Conservation (phyloP, 345 rosid genomes). For the Camelina laxa region DNA sequence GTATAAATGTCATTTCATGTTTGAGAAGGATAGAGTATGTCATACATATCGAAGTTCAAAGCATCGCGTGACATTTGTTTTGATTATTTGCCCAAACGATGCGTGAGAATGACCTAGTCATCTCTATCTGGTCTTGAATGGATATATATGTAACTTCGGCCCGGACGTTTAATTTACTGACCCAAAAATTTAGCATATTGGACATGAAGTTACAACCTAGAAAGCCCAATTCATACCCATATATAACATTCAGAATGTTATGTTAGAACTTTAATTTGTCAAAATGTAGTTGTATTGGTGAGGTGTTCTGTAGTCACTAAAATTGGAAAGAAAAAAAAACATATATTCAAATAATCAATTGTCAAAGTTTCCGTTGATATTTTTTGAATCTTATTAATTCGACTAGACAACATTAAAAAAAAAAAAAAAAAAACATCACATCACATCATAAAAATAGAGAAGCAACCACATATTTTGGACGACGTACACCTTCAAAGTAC, state of each 20-base stretch:
- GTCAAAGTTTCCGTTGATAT: neutral
- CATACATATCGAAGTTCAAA: neutral
- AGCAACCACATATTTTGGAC: conserved; percentile 10
- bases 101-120: neutral
- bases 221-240: neutral
- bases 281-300: neutral
- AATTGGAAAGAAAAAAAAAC: neutral
- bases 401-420: conserved; percentile 25
- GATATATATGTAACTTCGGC: conserved; percentile 12
- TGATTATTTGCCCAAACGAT: neutral
- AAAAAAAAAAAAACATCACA: too few relatives aligned
- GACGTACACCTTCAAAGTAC: conserved; percentile 39
- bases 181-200: conserved; percentile 10
- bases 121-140: neutral
- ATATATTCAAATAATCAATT: neutral
- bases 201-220: neutral
- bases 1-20: neutral
- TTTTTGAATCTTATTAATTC: neutral
- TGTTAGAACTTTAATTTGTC: neutral
- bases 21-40: neutral
- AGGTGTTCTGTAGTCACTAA: neutral
- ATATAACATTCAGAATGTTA: too few relatives aligned
- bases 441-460: conserved; percentile 27
- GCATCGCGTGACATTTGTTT: neutral
- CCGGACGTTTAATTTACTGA: conserved; percentile 1